Evolutionary conservation across 352 stramenopile genomes (phyloP).

Genomic region (Pseudoperonospora humuli): DNA sequence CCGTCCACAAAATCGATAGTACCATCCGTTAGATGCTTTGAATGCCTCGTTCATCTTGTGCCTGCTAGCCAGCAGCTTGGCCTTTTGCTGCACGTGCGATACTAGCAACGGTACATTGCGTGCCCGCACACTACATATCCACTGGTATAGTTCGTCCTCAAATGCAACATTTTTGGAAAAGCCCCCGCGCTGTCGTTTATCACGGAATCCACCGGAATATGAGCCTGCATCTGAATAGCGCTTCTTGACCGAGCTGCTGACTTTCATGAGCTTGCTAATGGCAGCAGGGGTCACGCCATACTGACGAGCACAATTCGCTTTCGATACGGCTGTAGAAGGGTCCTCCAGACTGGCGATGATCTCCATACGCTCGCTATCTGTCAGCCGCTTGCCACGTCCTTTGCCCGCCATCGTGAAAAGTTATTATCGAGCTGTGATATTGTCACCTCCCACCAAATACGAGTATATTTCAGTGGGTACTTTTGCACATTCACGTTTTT

Average conservation of each 20-base stretch:
- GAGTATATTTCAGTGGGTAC: not conserved
- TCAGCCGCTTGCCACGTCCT: slow-evolving; percentile 45
- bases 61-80: slow-evolving; percentile 32
- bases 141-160: slow-evolving; percentile 57
- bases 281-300: slow-evolving; percentile 63
- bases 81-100: slow-evolving; percentile 51
- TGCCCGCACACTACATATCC: slow-evolving; percentile 47
- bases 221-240: slow-evolving; percentile 48
- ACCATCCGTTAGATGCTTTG: slow-evolving; percentile 70
- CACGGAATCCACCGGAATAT: slow-evolving; percentile 21
- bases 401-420: slow-evolving; percentile 2
- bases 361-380: slow-evolving; percentile 65
- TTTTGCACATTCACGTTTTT: no score
- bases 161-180: slow-evolving; percentile 55
- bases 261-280: slow-evolving; percentile 79
- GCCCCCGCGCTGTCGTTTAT: slow-evolving; percentile 53
- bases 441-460: not conserved
- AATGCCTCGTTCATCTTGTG: slow-evolving; percentile 40
- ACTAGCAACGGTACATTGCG: slow-evolving; percentile 40
- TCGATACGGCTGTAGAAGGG: slow-evolving; percentile 36
- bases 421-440: no score
- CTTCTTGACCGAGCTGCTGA: slow-evolving; percentile 57
- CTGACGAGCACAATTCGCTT: slow-evolving; percentile 45
- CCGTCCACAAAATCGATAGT: slow-evolving; percentile 68
- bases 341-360: slow-evolving; percentile 66